A percentile compares a stretch with the other conserved stretches of the same genome.
phyloP scores from a whole-genome alignment of 2,329 filamentous ascomycete species.

The Ascocoryne sarcoides region DNA sequence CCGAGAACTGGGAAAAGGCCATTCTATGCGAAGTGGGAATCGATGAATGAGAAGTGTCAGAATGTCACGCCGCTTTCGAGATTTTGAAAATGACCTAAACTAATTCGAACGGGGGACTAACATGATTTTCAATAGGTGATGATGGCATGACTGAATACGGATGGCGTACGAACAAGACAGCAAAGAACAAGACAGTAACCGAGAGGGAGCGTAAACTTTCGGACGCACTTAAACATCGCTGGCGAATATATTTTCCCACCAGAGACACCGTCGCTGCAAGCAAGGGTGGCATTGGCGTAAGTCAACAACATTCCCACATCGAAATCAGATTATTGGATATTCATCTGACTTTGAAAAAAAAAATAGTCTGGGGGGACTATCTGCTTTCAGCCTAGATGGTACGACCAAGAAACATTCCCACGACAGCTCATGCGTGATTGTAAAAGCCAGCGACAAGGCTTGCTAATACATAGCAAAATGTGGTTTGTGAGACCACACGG shows the following conservation, averaged over 20 bases:
- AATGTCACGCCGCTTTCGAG: neutral
- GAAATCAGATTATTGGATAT: neutral
- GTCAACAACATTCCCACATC: constrained; percentile 16
- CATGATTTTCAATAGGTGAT: constrained; percentile 31
- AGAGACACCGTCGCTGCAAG: constrained; percentile 57
- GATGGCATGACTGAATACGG: constrained; percentile 35
- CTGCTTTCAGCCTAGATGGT: constrained; percentile 65
- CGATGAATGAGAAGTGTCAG: neutral
- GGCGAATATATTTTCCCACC: constrained; percentile 77
- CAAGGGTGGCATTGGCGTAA: constrained; percentile 50
- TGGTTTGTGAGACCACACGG: constrained; percentile 38
- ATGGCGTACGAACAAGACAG: constrained; percentile 27
- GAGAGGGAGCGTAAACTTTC: constrained; percentile 16
- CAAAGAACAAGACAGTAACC: constrained; percentile 13
- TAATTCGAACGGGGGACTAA: neutral
- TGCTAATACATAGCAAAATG: constrained; percentile 86
- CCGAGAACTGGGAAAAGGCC: neutral
- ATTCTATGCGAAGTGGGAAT: constrained; percentile 1
- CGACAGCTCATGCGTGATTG: constrained; percentile 65
- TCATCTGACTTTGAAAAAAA: constrained; percentile 4
- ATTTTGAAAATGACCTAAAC: neutral
- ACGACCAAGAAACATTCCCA: constrained; percentile 61
- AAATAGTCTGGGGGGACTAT: constrained; percentile 73
- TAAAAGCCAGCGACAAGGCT: constrained; percentile 56
- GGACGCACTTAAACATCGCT: constrained; percentile 35